phyloP scores from a whole-genome alignment of 169 alveolate genomes.

The Miamiensis avidus region DNA sequence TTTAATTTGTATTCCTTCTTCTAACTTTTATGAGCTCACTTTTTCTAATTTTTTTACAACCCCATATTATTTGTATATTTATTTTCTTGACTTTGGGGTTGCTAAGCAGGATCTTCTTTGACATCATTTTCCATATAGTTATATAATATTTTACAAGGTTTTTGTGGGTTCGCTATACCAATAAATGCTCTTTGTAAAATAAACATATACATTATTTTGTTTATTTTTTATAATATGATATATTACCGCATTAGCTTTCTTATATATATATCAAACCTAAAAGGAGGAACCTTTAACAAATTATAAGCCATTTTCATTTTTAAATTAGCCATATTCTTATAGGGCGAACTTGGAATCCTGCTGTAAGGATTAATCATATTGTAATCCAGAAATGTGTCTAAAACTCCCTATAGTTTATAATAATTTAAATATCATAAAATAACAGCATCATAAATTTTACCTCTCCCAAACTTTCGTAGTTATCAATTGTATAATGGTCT shows the following conservation, averaged over 20 bases:
- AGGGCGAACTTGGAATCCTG: conserved; percentile 33
- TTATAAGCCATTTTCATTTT: conserved; percentile 37
- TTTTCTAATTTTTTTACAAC: no score
- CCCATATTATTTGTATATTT: no score
- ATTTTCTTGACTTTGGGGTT: no score
- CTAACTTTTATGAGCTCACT: no score
- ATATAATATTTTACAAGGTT: background rate
- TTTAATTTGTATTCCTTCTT: no score
- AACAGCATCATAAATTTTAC: background rate
- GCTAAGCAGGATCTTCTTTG: background rate
- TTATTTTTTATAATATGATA: no score
- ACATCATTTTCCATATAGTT: background rate
- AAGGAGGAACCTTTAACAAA: conserved; percentile 27
- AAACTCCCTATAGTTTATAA: background rate
- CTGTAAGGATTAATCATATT: conserved; percentile 28
- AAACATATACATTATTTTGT: no score
- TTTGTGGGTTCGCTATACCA: background rate
- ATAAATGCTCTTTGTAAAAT: background rate
- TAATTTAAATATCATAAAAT: background rate
- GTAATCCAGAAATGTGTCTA: conserved; percentile 33
- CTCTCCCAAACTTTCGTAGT: background rate
- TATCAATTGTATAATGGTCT: background rate
- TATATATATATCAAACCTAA: conserved; percentile 32
- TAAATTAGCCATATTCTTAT: conserved; percentile 29
- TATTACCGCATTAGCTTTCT: conserved; percentile 34